A percentile compares a stretch with the other conserved stretches of the same genome.
These are phyloP conservation scores for Chaetomiaceae sp. DNA, from an alignment of 2,329 filamentous ascomycete species.

Conservation along the genomic window DNA sequence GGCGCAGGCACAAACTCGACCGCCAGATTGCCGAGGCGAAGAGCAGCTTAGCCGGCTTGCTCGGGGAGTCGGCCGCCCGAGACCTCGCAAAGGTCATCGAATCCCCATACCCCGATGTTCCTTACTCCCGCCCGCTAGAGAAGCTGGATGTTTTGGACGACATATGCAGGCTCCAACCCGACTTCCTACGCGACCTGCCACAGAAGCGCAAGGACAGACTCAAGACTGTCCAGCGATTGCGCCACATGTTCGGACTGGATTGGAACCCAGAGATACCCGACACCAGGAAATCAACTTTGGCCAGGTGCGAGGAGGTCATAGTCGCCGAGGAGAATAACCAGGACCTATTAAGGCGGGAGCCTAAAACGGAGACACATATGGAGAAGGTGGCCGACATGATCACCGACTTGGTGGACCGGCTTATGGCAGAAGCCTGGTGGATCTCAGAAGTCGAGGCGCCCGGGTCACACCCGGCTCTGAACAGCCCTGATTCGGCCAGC, in stretches of 20 bases:
- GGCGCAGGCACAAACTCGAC: conserved; percentile 57
- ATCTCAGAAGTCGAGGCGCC: conserved; percentile 23
- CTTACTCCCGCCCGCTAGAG: conserved; percentile 3
- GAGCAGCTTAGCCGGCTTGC: conserved; percentile 41
- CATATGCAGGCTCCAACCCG: conserved; percentile 19
- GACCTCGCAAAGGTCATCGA: conserved; percentile 20
- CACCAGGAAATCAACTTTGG: conserved; percentile 7
- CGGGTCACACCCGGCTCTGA: conserved; percentile 16
- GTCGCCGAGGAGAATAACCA: conserved; percentile 14
- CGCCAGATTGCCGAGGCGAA: conserved; percentile 53
- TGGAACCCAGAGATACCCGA: background rate
- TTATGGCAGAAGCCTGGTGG: conserved; percentile 30
- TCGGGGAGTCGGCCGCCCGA: conserved; percentile 31
- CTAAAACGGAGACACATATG: conserved; percentile 23
- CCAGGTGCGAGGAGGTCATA: conserved; percentile 13
- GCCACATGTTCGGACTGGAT: background rate
- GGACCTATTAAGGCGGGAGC: conserved; percentile 18
- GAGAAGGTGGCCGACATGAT: conserved; percentile 22
- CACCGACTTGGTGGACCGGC: conserved; percentile 30
- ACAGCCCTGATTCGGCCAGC: conserved; percentile 32
- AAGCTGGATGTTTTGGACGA: conserved; percentile 15
- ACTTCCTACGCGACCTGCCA: background rate
- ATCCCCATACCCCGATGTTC: conserved; percentile 4
- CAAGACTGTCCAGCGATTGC: background rate
- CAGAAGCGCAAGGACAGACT: background rate